A percentile compares a stretch with the other conserved stretches of the same genome.
Conservation (phyloP, 2,329 filamentous ascomycete species). For the Nothomitra cinnamomea region DNA sequence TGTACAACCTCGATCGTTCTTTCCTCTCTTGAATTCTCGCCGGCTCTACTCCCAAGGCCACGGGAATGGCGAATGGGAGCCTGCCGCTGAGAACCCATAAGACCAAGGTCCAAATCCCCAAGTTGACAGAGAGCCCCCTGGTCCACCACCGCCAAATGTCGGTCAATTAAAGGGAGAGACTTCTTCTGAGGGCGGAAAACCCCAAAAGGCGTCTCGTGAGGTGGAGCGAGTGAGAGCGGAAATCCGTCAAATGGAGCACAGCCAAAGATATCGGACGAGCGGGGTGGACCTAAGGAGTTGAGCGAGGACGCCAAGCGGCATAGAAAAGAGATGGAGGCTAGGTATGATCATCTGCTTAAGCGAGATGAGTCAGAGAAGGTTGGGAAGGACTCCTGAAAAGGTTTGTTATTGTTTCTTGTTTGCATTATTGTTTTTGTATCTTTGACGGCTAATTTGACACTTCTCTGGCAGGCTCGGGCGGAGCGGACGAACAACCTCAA, state of each 20-base stretch:
- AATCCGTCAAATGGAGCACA: slow-evolving; percentile 21
- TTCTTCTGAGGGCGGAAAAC: slow-evolving; percentile 2
- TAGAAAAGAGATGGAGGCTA: slow-evolving; percentile 38
- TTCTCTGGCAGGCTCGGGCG: neutral
- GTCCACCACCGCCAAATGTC: slow-evolving; percentile 24
- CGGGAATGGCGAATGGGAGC: slow-evolving; percentile 25
- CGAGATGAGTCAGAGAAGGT: slow-evolving; percentile 28
- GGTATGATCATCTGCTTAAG: slow-evolving; percentile 27
- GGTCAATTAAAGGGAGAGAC: slow-evolving; percentile 22
- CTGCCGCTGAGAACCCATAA: slow-evolving; percentile 21
- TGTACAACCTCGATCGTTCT: neutral
- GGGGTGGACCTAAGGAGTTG: slow-evolving; percentile 13
- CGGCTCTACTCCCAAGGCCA: slow-evolving; percentile 13
- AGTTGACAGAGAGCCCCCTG: slow-evolving; percentile 25
- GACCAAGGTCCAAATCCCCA: slow-evolving; percentile 18
- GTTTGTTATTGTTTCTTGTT: slow-evolving; percentile 13
- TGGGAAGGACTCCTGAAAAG: slow-evolving; percentile 36
- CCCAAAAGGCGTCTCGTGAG: neutral
- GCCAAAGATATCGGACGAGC: slow-evolving; percentile 35
- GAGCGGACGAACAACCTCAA: neutral
- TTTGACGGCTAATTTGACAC: neutral
- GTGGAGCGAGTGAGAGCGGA: slow-evolving; percentile 11
- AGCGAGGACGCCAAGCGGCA: slow-evolving; percentile 38
- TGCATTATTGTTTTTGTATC: neutral
- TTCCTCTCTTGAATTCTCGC: neutral